Percentiles rank a stretch among this genome's conserved stretches.
These are phyloP conservation scores for Talaromyces trachyspermus DNA, from an alignment of 495 filamentous ascomycete species.

Conservation along the genomic window DNA sequence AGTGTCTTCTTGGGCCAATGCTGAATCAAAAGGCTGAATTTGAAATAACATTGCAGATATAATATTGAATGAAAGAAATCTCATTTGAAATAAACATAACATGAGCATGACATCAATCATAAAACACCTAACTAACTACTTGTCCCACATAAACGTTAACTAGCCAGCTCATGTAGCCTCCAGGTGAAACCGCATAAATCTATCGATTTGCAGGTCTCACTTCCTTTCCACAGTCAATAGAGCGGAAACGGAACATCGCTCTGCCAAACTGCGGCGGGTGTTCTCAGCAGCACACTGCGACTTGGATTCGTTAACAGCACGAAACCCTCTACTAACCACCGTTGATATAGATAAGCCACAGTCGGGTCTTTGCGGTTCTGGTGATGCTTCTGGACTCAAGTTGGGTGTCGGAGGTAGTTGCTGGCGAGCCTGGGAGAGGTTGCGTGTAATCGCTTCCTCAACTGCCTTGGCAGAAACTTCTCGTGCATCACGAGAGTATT, in stretches of 20 bases:
- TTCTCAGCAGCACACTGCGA: neutral
- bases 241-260: slow-evolving; percentile 10
- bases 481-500: slow-evolving; percentile 51
- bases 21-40: no score
- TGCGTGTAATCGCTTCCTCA: slow-evolving; percentile 49
- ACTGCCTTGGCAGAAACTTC: slow-evolving; percentile 51
- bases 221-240: slow-evolving; percentile 9
- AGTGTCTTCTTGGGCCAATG: no score
- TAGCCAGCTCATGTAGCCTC: no score
- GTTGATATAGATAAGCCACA: neutral
- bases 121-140: no score
- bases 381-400: slow-evolving; percentile 7
- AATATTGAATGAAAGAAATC: no score
- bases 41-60: no score
- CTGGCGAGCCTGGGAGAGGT: neutral
- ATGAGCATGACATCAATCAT: no score
- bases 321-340: neutral
- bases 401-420: slow-evolving; percentile 11
- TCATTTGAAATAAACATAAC: no score
- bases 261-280: slow-evolving; percentile 3
- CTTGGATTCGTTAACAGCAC: slow-evolving; percentile 4
- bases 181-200: no score
- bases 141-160: no score
- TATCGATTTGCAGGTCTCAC: slow-evolving; percentile 5
- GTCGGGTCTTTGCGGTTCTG: slow-evolving; percentile 1